Percentiles rank a stretch among this genome's conserved stretches.
Evolutionary conservation across 179 eudicot genomes (phyloP).

Genomic region (Spergularia azorica): DNA sequence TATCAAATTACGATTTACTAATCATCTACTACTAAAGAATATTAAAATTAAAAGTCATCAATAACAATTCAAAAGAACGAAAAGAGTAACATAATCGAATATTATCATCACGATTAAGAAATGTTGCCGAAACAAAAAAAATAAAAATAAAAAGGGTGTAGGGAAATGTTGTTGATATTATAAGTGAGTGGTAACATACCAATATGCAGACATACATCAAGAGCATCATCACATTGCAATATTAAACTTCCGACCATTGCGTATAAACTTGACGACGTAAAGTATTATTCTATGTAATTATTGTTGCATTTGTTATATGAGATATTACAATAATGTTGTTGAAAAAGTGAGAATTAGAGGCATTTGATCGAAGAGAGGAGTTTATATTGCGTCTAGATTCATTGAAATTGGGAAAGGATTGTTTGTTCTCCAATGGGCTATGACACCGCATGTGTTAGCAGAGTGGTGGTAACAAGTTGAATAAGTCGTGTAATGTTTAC

Average conservation of each 20-base stretch:
- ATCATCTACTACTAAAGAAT: too few relatives aligned
- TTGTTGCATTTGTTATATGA: not conserved
- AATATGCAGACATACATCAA: not conserved
- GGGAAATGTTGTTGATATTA: too few relatives aligned
- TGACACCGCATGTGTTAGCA: not conserved
- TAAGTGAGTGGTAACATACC: too few relatives aligned
- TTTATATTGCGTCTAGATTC: slow-evolving; percentile 16
- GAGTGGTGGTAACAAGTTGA: not conserved
- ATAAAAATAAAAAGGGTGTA: too few relatives aligned
- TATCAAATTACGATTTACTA: too few relatives aligned
- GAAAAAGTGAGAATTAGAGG: not conserved
- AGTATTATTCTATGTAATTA: not conserved
- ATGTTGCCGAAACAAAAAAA: too few relatives aligned
- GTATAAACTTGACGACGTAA: not conserved
- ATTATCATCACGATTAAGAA: too few relatives aligned
- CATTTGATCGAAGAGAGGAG: not conserved
- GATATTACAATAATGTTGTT: not conserved
- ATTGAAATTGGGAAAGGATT: not conserved
- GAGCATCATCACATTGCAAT: not conserved
- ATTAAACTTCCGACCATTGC: slow-evolving; percentile 1
- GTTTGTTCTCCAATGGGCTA: not conserved
- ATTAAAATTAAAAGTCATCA: too few relatives aligned
- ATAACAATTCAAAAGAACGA: too few relatives aligned
- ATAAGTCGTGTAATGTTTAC: not conserved
- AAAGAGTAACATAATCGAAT: too few relatives aligned